Percentiles rank a stretch among this genome's conserved stretches.
These are phyloP conservation scores for Fusarium coffeatum DNA, from an alignment of 2,329 filamentous ascomycete species.

Conservation along the genomic window DNA sequence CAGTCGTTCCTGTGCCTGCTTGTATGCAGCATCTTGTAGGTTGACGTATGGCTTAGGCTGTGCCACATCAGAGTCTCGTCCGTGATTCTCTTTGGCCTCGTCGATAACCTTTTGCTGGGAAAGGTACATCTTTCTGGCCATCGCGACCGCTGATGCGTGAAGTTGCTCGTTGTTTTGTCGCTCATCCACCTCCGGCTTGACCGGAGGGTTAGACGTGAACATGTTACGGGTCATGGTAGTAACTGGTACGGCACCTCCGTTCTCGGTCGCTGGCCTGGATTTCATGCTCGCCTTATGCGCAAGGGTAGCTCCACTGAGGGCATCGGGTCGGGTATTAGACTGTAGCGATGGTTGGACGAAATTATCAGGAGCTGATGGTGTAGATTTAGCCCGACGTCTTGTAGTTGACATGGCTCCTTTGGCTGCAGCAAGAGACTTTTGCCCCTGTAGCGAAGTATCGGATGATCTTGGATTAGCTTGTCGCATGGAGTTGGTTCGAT, in stretches of 20 bases:
- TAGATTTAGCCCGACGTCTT: slow-evolving; percentile 73
- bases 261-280: slow-evolving; percentile 62
- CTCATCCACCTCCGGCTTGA: slow-evolving; percentile 79
- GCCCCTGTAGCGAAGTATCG: slow-evolving; percentile 62
- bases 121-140: slow-evolving; percentile 89
- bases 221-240: slow-evolving; percentile 78
- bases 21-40: slow-evolving; percentile 88
- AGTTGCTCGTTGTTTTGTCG: slow-evolving; percentile 77
- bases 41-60: slow-evolving; percentile 69
- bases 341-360: slow-evolving; percentile 30
- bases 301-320: slow-evolving; percentile 77
- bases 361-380: slow-evolving; percentile 57
- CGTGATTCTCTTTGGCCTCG: slow-evolving; percentile 57
- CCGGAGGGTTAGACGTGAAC: slow-evolving; percentile 80
- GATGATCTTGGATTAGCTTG: slow-evolving; percentile 33
- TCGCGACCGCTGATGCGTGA: slow-evolving; percentile 84
- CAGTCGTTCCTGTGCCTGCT: slow-evolving; percentile 84
- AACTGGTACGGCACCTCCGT: slow-evolving; percentile 74
- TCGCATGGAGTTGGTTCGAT: slow-evolving; percentile 47
- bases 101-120: slow-evolving; percentile 73
- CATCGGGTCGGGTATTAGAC: slow-evolving; percentile 68
- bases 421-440: slow-evolving; percentile 78
- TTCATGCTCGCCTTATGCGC: slow-evolving; percentile 67
- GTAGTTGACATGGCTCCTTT: slow-evolving; percentile 76
- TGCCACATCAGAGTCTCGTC: slow-evolving; percentile 46